Conservation (phyloP, 2,329 filamentous ascomycete species). For the Tolypocladium sp. region DNA sequence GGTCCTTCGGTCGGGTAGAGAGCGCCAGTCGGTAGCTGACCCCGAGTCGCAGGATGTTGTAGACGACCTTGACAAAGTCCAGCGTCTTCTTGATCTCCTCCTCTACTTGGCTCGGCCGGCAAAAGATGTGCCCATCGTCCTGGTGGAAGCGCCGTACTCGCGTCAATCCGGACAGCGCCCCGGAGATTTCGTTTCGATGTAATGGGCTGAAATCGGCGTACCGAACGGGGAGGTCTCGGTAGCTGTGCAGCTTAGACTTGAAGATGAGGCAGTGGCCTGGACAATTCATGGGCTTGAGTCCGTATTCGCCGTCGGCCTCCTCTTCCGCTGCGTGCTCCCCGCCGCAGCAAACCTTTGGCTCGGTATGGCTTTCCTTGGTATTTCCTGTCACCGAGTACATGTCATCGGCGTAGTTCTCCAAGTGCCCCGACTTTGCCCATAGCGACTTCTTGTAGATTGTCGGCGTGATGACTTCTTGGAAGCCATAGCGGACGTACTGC, state of each 20-base stretch:
- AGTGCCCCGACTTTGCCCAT: slow-evolving; percentile 79
- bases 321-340: slow-evolving; percentile 26
- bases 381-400: slow-evolving; percentile 74
- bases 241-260: slow-evolving; percentile 61
- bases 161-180: slow-evolving; percentile 71
- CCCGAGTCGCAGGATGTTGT: slow-evolving; percentile 60
- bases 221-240: slow-evolving; percentile 72
- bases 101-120: slow-evolving; percentile 65
- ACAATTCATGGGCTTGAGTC: slow-evolving; percentile 89
- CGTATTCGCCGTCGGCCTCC: slow-evolving; percentile 63
- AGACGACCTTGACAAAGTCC: slow-evolving; percentile 65
- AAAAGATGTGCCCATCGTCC: slow-evolving; percentile 88
- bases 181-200: slow-evolving; percentile 80
- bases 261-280: slow-evolving; percentile 84
- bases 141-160: slow-evolving; percentile 82
- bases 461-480: slow-evolving; percentile 80
- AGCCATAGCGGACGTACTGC: slow-evolving; percentile 78
- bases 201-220: slow-evolving; percentile 82
- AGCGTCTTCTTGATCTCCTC: slow-evolving; percentile 66
- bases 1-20: slow-evolving; percentile 67
- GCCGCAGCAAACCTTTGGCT: slow-evolving; percentile 18
- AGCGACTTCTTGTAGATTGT: slow-evolving; percentile 85
- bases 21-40: slow-evolving; percentile 63
- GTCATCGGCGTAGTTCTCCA: slow-evolving; percentile 84
- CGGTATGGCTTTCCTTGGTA: slow-evolving; percentile 13